These are phyloP conservation scores for Lunasporangiospora selenospora DNA, from an alignment of 192 early-diverging fungal species.

Conservation along the genomic window DNA sequence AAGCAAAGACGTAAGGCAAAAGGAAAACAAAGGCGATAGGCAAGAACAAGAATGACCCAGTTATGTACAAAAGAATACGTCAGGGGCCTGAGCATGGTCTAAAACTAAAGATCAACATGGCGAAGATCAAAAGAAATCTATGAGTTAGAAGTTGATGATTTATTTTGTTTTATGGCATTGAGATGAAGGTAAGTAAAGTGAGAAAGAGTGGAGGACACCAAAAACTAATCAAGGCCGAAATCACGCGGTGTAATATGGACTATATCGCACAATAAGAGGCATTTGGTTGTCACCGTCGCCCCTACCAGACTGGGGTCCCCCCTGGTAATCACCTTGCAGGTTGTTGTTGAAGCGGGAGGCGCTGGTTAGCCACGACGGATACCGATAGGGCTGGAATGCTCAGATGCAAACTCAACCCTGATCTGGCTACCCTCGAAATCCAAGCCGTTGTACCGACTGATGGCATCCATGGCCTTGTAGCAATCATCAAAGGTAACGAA, in stretches of 20 bases:
- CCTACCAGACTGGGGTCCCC: not conserved
- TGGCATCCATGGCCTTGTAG: constrained; percentile 62
- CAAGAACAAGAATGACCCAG: no score
- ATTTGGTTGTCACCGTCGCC: not conserved
- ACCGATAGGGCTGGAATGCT: constrained; percentile 31
- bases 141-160: no score
- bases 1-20: no score
- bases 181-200: constrained; percentile 4
- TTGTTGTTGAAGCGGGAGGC: constrained; percentile 6
- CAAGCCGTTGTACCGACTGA: constrained; percentile 63
- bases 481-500: constrained; percentile 71
- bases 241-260: not conserved
- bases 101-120: no score
- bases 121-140: no score
- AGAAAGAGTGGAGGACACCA: constrained; percentile 11
- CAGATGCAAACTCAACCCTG: constrained; percentile 57
- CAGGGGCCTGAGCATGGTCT: no score
- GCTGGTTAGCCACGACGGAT: constrained; percentile 24
- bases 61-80: no score
- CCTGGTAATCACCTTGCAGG: not conserved
- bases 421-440: constrained; percentile 81
- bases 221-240: constrained; percentile 1
- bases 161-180: no score
- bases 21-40: no score
- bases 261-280: not conserved